A percentile compares a stretch with the other conserved stretches of the same genome.
These are phyloP conservation scores for Vitis rupestris DNA, from an alignment of 164 flowering plant species.

Conservation along the genomic window DNA sequence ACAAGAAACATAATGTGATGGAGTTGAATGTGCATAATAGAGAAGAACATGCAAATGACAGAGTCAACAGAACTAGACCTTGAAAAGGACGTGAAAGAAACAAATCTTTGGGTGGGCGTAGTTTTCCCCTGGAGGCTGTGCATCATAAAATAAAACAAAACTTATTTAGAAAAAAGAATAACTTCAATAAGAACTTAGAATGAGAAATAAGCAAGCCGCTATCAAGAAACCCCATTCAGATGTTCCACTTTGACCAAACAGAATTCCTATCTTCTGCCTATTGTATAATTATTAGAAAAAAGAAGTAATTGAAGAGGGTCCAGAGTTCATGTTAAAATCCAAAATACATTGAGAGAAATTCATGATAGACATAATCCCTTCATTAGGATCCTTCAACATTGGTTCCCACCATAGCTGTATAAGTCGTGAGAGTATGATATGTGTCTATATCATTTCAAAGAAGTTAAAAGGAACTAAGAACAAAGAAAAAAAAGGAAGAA, in stretches of 20 bases:
- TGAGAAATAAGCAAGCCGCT: too few species aligned
- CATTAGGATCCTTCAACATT: too few species aligned
- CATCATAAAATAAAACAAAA: neutral
- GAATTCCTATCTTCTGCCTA: neutral
- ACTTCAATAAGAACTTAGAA: too few species aligned
- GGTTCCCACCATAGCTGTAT: too few species aligned
- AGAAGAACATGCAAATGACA: neutral
- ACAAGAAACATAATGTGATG: conserved; percentile 10
- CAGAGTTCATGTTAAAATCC: neutral
- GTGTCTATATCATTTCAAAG: too few species aligned
- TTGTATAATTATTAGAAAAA: neutral
- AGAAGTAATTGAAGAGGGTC: neutral
- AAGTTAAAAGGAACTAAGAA: too few species aligned
- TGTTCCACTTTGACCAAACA: neutral
- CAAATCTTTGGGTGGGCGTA: conserved; percentile 92
- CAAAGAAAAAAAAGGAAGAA: too few species aligned
- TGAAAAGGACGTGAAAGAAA: conserved; percentile 91
- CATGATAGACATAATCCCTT: too few species aligned
- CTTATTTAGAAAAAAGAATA: neutral
- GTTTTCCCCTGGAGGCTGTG: conserved; percentile 72
- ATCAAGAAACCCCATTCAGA: neutral
- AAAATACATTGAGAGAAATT: neutral
- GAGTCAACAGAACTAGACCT: conserved; percentile 39
- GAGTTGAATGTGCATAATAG: neutral
- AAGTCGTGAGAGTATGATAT: too few species aligned